Conservation (phyloP, 2,329 filamentous ascomycete genomes). For the Seiridium unicorne region DNA sequence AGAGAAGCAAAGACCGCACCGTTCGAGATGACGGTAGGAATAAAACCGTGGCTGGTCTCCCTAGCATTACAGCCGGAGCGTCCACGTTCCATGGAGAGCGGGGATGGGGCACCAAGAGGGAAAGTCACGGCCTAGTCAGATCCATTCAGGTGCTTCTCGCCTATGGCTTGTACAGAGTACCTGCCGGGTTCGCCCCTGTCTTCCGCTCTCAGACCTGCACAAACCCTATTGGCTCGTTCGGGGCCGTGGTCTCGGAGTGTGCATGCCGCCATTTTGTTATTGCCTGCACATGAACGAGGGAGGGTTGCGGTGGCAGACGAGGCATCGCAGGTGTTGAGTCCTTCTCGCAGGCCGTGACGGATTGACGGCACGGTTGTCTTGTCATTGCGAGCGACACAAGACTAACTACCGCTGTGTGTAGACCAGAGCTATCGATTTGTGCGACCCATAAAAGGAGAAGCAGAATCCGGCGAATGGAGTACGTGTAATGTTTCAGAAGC, state of each 20-base stretch:
- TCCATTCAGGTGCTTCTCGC: constrained; percentile 4
- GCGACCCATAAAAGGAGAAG: not conserved
- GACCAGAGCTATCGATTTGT: not conserved
- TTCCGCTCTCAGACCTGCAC: constrained; percentile 4
- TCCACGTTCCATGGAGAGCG: constrained; percentile 4
- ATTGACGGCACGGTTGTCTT: too few species aligned
- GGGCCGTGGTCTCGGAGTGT: not conserved
- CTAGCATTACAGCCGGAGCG: not conserved
- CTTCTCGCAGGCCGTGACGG: not conserved
- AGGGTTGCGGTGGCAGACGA: not conserved
- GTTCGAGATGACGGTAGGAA: not conserved
- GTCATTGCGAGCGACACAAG: too few species aligned
- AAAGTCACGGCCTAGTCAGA: not conserved
- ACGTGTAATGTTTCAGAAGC: not conserved
- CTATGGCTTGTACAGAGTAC: not conserved
- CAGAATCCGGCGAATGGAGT: not conserved
- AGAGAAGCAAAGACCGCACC: not conserved
- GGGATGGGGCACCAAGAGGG: not conserved
- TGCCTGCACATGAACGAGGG: not conserved
- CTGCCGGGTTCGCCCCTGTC: constrained; percentile 6
- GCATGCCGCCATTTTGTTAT: not conserved
- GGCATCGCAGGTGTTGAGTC: not conserved
- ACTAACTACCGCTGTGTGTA: too few species aligned
- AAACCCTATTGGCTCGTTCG: not conserved
- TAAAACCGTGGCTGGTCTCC: not conserved